These are phyloP conservation scores for Daldinia concentrica DNA, from an alignment of 495 filamentous ascomycete species.

Conservation along the genomic window DNA sequence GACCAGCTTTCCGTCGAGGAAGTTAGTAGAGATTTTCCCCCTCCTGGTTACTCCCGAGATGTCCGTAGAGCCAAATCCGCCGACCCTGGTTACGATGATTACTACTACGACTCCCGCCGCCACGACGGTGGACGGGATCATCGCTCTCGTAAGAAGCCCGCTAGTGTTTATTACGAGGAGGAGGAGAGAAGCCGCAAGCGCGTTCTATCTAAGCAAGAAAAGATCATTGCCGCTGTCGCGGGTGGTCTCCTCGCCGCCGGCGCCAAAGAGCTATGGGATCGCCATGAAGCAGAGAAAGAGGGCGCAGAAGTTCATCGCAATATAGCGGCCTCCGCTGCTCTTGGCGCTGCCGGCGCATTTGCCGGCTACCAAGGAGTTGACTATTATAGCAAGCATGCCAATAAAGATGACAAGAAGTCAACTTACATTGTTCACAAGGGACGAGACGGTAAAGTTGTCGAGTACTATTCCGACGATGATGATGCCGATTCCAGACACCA, in stretches of 20 bases:
- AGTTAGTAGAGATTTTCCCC: conserved; percentile 72
- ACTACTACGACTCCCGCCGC: conserved; percentile 55
- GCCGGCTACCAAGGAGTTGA: conserved; percentile 65
- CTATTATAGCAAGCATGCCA: conserved; percentile 61
- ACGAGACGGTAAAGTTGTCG: conserved; percentile 54
- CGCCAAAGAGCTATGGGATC: conserved; percentile 66
- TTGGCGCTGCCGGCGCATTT: conserved; percentile 64
- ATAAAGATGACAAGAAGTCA: conserved; percentile 59
- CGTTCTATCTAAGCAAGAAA: conserved; percentile 64
- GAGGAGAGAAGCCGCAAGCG: conserved; percentile 57
- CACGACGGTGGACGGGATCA: conserved; percentile 55
- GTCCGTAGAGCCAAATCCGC: conserved; percentile 62
- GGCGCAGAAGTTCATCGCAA: conserved; percentile 59
- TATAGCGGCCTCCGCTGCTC: conserved; percentile 59
- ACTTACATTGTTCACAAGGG: conserved; percentile 52
- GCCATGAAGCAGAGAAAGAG: conserved; percentile 59
- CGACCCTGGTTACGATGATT: conserved; percentile 55
- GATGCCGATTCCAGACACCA: conserved; percentile 59
- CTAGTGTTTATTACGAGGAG: conserved; percentile 54
- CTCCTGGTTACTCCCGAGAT: conserved; percentile 64
- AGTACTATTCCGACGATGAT: conserved; percentile 64
- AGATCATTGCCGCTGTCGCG: conserved; percentile 64
- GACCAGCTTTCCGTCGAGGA: conserved; percentile 71
- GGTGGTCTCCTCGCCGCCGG: conserved; percentile 62
- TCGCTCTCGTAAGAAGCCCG: conserved; percentile 49